These are phyloP conservation scores for Cladosporium oxysporum DNA, from an alignment of 2,329 filamentous ascomycete species.

Conservation along the genomic window DNA sequence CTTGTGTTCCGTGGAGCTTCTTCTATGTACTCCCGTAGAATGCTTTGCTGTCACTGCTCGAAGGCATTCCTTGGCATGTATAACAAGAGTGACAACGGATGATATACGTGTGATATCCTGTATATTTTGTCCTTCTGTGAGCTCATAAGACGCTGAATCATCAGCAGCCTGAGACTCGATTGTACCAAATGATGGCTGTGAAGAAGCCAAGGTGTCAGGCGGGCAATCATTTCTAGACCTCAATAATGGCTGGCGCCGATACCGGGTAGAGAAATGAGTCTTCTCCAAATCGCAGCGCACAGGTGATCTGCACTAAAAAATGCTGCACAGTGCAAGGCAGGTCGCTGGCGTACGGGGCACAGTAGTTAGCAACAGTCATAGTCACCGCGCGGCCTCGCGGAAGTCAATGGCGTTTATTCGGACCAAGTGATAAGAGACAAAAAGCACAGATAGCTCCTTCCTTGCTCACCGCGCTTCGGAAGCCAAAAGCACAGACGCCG, in stretches of 20 bases:
- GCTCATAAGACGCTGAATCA: background rate
- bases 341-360: background rate
- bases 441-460: too few relatives aligned
- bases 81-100: background rate
- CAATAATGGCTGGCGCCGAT: background rate
- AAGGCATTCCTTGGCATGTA: background rate
- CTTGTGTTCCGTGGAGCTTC: background rate
- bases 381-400: background rate
- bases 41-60: background rate
- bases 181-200: background rate
- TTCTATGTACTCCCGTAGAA: background rate
- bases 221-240: background rate
- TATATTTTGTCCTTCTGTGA: background rate
- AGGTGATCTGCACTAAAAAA: constrained; percentile 9
- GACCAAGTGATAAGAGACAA: background rate
- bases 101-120: background rate
- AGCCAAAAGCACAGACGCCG: background rate
- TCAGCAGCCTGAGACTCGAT: background rate
- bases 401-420: background rate
- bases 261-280: background rate
- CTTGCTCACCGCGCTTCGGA: too few relatives aligned
- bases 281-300: background rate
- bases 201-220: background rate
- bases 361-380: constrained; percentile 3
- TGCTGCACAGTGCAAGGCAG: background rate